Evolutionary conservation across 2,329 filamentous ascomycete species (phyloP).

Genomic region (Akanthomyces lecanii): DNA sequence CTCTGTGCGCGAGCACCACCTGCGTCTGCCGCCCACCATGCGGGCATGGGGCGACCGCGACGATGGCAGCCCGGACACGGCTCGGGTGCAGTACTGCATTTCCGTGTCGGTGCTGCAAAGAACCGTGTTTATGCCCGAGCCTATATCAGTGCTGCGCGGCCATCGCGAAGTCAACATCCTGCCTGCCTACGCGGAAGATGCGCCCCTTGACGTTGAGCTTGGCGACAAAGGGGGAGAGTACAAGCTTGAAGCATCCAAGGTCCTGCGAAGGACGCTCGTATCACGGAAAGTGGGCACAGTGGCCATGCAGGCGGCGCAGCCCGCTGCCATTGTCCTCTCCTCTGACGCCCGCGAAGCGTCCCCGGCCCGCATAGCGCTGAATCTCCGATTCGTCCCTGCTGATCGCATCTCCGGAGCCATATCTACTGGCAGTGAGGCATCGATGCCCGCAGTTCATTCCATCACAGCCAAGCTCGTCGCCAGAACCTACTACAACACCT

Average conservation of each 20-base stretch:
- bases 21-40: conserved; percentile 2
- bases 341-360: not conserved
- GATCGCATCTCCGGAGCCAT: too few species aligned
- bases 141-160: not conserved
- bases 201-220: not conserved
- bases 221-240: conserved; percentile 1
- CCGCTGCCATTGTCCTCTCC: not conserved
- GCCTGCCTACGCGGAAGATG: not conserved
- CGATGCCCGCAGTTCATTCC: not conserved
- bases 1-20: conserved; percentile 7
- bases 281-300: conserved; percentile 4
- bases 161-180: conserved; percentile 1
- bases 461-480: conserved; percentile 8
- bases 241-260: not conserved
- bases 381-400: not conserved
- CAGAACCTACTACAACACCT: conserved; percentile 4
- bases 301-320: not conserved
- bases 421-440: not conserved
- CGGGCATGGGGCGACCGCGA: conserved; percentile 9
- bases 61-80: conserved; percentile 6
- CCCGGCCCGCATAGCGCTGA: not conserved
- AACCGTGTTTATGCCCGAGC: not conserved
- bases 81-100: conserved; percentile 6
- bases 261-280: conserved; percentile 2
- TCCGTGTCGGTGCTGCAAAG: not conserved